Percentiles rank a stretch among this genome's conserved stretches.
Evolutionary conservation across 2,329 filamentous ascomycete species (phyloP).

Genomic region (Dichotomopilus funicola): DNA sequence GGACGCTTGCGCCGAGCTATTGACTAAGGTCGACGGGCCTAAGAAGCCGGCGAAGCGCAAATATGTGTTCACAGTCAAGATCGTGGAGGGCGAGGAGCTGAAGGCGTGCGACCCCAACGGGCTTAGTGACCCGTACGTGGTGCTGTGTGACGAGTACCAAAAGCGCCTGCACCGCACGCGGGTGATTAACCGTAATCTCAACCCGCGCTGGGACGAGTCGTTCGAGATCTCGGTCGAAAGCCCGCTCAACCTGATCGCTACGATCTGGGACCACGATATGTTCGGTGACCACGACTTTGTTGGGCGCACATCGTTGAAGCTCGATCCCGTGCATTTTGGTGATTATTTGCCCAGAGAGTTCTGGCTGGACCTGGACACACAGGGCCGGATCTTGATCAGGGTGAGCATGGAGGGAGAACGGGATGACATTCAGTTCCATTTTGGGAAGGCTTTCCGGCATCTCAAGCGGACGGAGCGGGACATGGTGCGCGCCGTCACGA

Average conservation of each 20-base stretch:
- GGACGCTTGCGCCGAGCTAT: slow-evolving; percentile 77
- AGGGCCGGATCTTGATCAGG: slow-evolving; percentile 79
- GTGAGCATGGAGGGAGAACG: slow-evolving; percentile 98
- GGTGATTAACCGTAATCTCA: slow-evolving; percentile 82
- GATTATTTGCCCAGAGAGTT: slow-evolving; percentile 95
- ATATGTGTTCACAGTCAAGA: slow-evolving; percentile 97
- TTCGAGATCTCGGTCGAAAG: slow-evolving; percentile 92
- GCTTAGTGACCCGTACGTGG: slow-evolving; percentile 91
- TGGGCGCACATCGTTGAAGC: slow-evolving; percentile 89
- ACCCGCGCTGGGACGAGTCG: slow-evolving; percentile 94
- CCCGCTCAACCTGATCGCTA: slow-evolving; percentile 89
- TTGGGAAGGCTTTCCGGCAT: slow-evolving; percentile 92
- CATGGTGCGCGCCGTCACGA: slow-evolving; percentile 96
- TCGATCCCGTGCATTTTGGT: slow-evolving; percentile 96
- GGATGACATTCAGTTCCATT: slow-evolving; percentile 97
- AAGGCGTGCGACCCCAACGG: slow-evolving; percentile 97
- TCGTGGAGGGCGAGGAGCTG: slow-evolving; percentile 93
- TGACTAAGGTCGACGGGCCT: slow-evolving; percentile 65
- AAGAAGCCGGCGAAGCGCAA: slow-evolving; percentile 62
- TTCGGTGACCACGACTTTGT: slow-evolving; percentile 97
- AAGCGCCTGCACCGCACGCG: slow-evolving; percentile 93
- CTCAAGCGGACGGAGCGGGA: slow-evolving; percentile 93
- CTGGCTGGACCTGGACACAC: slow-evolving; percentile 95
- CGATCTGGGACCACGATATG: slow-evolving; percentile 97
- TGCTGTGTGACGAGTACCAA: slow-evolving; percentile 94